These are phyloP conservation scores for Spathaspora hagerdaliae DNA, from an alignment of 805 yeast species.

Conservation along the genomic window DNA sequence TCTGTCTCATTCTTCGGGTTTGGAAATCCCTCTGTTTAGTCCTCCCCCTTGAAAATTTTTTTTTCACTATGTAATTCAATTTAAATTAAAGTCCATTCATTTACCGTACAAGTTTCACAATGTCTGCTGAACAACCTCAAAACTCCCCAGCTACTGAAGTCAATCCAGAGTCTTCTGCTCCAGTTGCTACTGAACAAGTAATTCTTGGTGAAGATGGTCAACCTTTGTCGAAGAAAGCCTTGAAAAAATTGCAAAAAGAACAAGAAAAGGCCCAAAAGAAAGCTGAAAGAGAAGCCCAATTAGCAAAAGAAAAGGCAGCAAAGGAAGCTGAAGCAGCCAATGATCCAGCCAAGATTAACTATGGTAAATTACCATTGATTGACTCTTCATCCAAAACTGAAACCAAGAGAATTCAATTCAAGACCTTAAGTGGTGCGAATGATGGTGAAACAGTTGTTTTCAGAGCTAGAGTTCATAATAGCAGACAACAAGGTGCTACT, in stretches of 20 bases:
- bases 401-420: slow-evolving; percentile 55
- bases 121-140: slow-evolving; percentile 20
- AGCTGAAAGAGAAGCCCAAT: slow-evolving; percentile 85
- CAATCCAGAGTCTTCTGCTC: slow-evolving; percentile 12
- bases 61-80: background rate
- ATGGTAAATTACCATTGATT: slow-evolving; percentile 85
- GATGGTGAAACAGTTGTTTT: slow-evolving; percentile 78
- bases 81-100: background rate
- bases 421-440: slow-evolving; percentile 51
- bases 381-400: slow-evolving; percentile 74
- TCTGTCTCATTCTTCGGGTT: too few species aligned
- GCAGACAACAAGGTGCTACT: slow-evolving; percentile 95
- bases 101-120: slow-evolving; percentile 2
- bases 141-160: background rate
- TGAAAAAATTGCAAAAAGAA: slow-evolving; percentile 91
- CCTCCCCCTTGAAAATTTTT: slow-evolving; percentile 1
- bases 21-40: background rate
- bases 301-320: slow-evolving; percentile 83
- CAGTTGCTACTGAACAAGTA: slow-evolving; percentile 18
- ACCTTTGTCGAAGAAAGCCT: slow-evolving; percentile 89
- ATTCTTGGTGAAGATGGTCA: slow-evolving; percentile 69
- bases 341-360: slow-evolving; percentile 83
- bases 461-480: slow-evolving; percentile 91
- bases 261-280: slow-evolving; percentile 89
- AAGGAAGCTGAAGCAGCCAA: slow-evolving; percentile 63